Evolutionary conservation across 768 basidiomycete genomes (phyloP), one percentile per base, ranked within the genome.

Genomic region (Pluteus cervinus): DNA sequence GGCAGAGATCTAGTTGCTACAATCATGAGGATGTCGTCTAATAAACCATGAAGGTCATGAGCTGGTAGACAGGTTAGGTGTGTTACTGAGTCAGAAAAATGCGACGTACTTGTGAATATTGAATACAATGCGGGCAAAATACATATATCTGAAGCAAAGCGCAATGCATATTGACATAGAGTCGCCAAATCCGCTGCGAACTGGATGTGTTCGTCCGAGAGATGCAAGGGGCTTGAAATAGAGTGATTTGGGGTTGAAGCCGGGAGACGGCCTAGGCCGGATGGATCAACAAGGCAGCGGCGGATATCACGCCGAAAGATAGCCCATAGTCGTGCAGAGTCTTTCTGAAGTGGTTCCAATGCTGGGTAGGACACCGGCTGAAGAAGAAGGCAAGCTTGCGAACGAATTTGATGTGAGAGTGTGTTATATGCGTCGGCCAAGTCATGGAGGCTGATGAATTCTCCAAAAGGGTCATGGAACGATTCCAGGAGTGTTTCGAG

Each of bases 391-490:
- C 47, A 40, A 18, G 53, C 48, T 22, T 56, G 50, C 8, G 52
- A 42, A 9, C 62, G 61, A 38, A 81, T 56, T 18, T 73, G 66
- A 20, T 55, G 53, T 0, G 68, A 66, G 29, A 84, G 61, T 0
- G 66, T 61, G 44, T 57, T 62, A 48, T 84, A 84, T 8, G 81
- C 78, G 50, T 85, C 79, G 26, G 69, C 58, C 41, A 83, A 56
- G 53, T 79, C 77, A 46, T 77, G 74, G 18, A 61, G 40, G 1
- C 70, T 62, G n/a, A 73, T 54, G 22, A 53, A 49, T 24, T 61
- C 53, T 25, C 39, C 44, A 5, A 58, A 55, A 2, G 53, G 50
- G 17, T 68, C 60, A n/a, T 58, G 51, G 17, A 66, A 45, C 3
- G 76, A 74, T 42, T 68, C 66, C 7, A 64, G 37, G 25, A 82